These are phyloP conservation scores for Cyclotella cryptica DNA, from an alignment of 108 stramenopile genomes.

Conservation along the genomic window DNA sequence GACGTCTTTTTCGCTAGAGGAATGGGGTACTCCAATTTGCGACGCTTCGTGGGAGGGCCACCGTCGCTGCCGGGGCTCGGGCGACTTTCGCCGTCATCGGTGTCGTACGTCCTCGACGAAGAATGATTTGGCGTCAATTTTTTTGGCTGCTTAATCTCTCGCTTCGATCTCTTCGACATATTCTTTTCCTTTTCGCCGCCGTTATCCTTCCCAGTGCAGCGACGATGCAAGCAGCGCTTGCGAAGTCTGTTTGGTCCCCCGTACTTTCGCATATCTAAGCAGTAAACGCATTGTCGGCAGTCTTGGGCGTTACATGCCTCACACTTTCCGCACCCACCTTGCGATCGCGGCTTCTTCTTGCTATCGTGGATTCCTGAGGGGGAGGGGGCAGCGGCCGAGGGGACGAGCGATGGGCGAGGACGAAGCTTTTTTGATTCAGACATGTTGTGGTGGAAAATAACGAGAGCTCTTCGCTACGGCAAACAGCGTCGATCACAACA, in stretches of 20 bases:
- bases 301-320: slow-evolving; percentile 11
- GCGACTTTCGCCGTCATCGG: neutral
- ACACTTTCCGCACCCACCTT: slow-evolving; percentile 10
- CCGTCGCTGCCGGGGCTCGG: neutral
- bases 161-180: neutral
- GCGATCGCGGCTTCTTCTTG: neutral
- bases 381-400: slow-evolving; percentile 1
- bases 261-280: slow-evolving; percentile 24
- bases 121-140: slow-evolving; percentile 15
- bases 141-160: slow-evolving; percentile 7
- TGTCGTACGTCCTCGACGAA: neutral
- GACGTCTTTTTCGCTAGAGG: neutral
- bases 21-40: neutral
- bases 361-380: neutral
- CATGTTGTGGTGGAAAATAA: neutral
- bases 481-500: neutral
- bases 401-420: slow-evolving; percentile 2
- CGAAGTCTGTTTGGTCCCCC: slow-evolving; percentile 24
- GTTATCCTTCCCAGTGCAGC: neutral
- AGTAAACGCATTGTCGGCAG: slow-evolving; percentile 25
- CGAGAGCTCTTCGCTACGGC: neutral
- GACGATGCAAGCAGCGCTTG: slow-evolving; percentile 9
- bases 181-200: neutral
- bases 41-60: slow-evolving; percentile 3
- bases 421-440: neutral